A percentile compares a stretch with the other conserved stretches of the same genome.
Evolutionary conservation across 768 basidiomycete genomes (phyloP).

Genomic region (Collybia sordida): DNA sequence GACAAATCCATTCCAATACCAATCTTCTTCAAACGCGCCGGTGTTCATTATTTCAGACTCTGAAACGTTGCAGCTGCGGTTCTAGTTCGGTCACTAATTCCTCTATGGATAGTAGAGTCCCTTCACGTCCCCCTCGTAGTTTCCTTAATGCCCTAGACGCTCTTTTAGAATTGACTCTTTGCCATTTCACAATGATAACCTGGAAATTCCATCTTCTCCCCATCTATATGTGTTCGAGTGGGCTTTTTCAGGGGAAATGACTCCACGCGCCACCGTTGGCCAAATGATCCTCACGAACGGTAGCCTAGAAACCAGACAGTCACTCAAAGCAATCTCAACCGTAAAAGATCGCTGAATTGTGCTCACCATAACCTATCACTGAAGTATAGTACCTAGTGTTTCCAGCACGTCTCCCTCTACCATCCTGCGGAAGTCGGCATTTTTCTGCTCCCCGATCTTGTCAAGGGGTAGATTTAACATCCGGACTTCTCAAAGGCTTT

Average conservation of each 20-base stretch:
- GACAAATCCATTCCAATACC: slow-evolving; percentile 98
- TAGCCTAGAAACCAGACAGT: slow-evolving; percentile 65
- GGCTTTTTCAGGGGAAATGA: slow-evolving; percentile 89
- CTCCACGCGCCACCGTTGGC: slow-evolving; percentile 94
- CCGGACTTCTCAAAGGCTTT: too few species aligned
- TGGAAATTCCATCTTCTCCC: slow-evolving; percentile 98
- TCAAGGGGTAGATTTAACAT: too few species aligned
- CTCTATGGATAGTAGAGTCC: slow-evolving; percentile 99
- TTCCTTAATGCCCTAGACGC: slow-evolving; percentile 93
- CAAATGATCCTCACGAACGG: slow-evolving; percentile 98
- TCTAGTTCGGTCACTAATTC: slow-evolving; percentile 82
- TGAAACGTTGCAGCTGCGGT: slow-evolving; percentile 78
- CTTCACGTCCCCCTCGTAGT: slow-evolving; percentile 99
- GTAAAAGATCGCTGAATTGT: background rate
- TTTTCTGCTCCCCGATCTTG: too few species aligned
- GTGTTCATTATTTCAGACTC: slow-evolving; percentile 96
- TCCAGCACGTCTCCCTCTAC: slow-evolving; percentile 87
- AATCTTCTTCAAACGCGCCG: slow-evolving; percentile 85
- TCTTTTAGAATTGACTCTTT: slow-evolving; percentile 95
- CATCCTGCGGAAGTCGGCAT: slow-evolving; percentile 80
- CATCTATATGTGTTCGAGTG: slow-evolving; percentile 94
- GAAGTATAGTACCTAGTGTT: slow-evolving; percentile 99
- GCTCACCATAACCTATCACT: slow-evolving; percentile 95
- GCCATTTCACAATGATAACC: slow-evolving; percentile 92
- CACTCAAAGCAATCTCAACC: slow-evolving; percentile 9